A percentile compares a stretch with the other conserved stretches of the same genome.
Conservation (phyloP, 2,329 filamentous ascomycete species). For the Exserohilum rostratum region DNA sequence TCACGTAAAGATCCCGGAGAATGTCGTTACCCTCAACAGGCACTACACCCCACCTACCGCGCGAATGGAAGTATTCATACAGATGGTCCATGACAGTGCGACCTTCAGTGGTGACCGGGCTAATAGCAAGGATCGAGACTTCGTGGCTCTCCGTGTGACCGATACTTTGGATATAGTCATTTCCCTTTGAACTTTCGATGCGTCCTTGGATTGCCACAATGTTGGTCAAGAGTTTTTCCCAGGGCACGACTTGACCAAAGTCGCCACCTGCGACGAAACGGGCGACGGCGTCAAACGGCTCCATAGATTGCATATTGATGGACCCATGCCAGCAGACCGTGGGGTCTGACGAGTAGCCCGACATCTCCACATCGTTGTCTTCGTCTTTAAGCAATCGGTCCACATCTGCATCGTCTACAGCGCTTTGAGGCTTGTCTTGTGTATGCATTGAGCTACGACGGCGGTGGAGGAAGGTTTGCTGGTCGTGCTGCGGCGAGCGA, state of each 20-base stretch:
- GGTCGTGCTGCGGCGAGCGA: constrained; percentile 68
- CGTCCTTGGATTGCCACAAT: constrained; percentile 75
- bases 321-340: constrained; percentile 63
- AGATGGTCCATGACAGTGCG: constrained; percentile 72
- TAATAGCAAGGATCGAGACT: constrained; percentile 78
- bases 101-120: constrained; percentile 63
- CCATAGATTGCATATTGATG: constrained; percentile 72
- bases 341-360: constrained; percentile 72
- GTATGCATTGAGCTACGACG: constrained; percentile 57
- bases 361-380: constrained; percentile 78
- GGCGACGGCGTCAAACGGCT: constrained; percentile 76
- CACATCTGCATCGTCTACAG: constrained; percentile 83
- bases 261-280: constrained; percentile 86
- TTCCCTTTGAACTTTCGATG: constrained; percentile 81
- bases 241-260: constrained; percentile 69
- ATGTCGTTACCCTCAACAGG: constrained; percentile 67
- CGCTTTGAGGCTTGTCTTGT: constrained; percentile 55
- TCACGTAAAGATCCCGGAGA: constrained; percentile 88
- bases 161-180: constrained; percentile 88
- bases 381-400: constrained; percentile 86
- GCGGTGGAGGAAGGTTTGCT: constrained; percentile 55
- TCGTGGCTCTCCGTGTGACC: constrained; percentile 83
- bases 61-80: constrained; percentile 84
- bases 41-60: constrained; percentile 86
- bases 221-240: constrained; percentile 76